Conservation (phyloP, 768 basidiomycete species). For the Austroboletus eburneus region DNA sequence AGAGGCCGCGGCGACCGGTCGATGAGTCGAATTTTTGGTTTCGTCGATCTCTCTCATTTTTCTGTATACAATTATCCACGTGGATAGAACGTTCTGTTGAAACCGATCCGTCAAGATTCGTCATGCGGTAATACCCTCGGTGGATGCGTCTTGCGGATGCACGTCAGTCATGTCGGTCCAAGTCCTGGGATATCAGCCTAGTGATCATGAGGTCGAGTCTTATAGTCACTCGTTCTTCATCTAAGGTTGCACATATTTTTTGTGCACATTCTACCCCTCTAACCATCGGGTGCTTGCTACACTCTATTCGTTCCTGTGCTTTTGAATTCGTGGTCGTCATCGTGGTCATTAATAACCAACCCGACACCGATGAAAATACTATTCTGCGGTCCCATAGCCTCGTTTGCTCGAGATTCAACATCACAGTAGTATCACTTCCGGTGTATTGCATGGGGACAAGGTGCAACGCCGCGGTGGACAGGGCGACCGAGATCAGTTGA, state of each 20-base stretch:
- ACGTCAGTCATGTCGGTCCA: not conserved
- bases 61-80: no score
- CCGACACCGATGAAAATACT: slow-evolving; percentile 13
- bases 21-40: no score
- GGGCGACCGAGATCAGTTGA: no score
- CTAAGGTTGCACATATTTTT: not conserved
- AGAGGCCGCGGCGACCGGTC: no score
- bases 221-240: not conserved
- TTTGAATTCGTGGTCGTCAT: slow-evolving; percentile 11
- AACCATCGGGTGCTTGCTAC: slow-evolving; percentile 7
- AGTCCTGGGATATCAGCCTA: not conserved
- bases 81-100: no score
- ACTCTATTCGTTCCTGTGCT: slow-evolving; percentile 8
- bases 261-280: slow-evolving; percentile 2
- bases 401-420: slow-evolving; percentile 40
- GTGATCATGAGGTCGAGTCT: not conserved
- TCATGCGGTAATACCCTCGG: no score
- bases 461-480: no score
- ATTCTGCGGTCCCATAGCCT: slow-evolving; percentile 49
- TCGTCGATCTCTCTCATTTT: no score
- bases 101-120: no score
- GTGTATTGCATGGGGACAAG: no score
- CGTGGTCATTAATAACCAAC: slow-evolving; percentile 11
- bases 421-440: no score
- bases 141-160: no score